Evolutionary conservation across 2,329 filamentous ascomycete species (phyloP).

Genomic region (Arthrobotrys pseudoclavata): DNA sequence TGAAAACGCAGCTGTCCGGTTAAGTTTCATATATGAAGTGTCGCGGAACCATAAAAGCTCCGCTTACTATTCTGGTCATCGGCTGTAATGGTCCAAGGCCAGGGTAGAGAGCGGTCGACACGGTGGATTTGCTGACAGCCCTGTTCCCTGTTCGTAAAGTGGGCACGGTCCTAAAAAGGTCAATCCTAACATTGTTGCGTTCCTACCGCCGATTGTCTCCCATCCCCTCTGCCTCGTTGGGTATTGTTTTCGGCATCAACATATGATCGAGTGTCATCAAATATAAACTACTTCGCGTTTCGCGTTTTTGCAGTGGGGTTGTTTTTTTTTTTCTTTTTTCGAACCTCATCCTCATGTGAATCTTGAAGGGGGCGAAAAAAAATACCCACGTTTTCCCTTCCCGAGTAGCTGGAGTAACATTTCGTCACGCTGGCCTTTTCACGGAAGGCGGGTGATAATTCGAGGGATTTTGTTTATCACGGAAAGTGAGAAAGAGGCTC

Average conservation of each 20-base stretch:
- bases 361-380: not conserved
- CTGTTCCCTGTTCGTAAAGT: not conserved
- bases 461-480: slow-evolving; percentile 16
- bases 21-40: no score
- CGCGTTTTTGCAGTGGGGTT: no score
- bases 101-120: not conserved
- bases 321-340: slow-evolving; percentile 17
- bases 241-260: no score
- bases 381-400: not conserved
- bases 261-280: no score
- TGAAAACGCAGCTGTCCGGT: not conserved
- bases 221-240: no score
- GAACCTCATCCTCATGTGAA: slow-evolving; percentile 16
- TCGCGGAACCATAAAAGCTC: no score
- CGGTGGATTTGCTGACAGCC: slow-evolving; percentile 31
- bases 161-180: not conserved
- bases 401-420: not conserved
- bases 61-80: not conserved
- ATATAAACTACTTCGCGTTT: no score
- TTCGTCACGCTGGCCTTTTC: slow-evolving; percentile 4
- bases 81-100: slow-evolving; percentile 21
- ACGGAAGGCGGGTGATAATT: slow-evolving; percentile 8
- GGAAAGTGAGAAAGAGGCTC: slow-evolving; percentile 26
- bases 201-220: not conserved
- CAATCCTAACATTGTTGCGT: not conserved